Percentiles rank a stretch among this genome's conserved stretches.
These are phyloP conservation scores for Vaccinium macrocarpon DNA, from an alignment of 148 eudicot species.

Conservation along the genomic window DNA sequence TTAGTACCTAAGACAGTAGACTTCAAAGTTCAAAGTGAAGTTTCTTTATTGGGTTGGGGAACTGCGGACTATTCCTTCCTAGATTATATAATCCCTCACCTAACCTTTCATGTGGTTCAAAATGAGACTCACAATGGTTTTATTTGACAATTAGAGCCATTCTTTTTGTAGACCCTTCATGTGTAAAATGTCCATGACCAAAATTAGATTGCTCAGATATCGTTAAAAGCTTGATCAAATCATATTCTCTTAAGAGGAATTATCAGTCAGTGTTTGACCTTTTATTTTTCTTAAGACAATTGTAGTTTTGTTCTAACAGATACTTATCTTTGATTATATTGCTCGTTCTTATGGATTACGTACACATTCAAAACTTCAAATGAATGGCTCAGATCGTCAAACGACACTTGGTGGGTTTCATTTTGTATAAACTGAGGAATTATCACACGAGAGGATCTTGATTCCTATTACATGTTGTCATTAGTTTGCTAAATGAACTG, in stretches of 20 bases:
- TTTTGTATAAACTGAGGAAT: background rate
- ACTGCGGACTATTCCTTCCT: background rate
- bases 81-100: too few relatives aligned
- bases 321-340: background rate
- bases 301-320: background rate
- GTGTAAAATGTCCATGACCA: background rate
- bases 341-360: background rate
- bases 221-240: background rate
- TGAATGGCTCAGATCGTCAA: background rate
- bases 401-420: background rate
- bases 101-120: too few relatives aligned
- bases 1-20: background rate
- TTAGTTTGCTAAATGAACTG: background rate
- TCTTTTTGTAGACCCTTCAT: too few relatives aligned
- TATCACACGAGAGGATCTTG: background rate
- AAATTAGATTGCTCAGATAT: background rate
- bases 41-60: background rate
- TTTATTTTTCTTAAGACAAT: background rate
- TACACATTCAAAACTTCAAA: background rate
- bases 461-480: background rate
- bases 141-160: too few relatives aligned
- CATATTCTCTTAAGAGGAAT: conserved; percentile 1
- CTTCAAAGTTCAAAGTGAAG: background rate
- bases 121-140: too few relatives aligned
- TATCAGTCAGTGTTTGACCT: background rate